Percentiles rank a stretch among this genome's conserved stretches.
These are phyloP conservation scores for Atkinsonella texensis DNA, from an alignment of 2,329 filamentous ascomycete genomes.

Conservation along the genomic window DNA sequence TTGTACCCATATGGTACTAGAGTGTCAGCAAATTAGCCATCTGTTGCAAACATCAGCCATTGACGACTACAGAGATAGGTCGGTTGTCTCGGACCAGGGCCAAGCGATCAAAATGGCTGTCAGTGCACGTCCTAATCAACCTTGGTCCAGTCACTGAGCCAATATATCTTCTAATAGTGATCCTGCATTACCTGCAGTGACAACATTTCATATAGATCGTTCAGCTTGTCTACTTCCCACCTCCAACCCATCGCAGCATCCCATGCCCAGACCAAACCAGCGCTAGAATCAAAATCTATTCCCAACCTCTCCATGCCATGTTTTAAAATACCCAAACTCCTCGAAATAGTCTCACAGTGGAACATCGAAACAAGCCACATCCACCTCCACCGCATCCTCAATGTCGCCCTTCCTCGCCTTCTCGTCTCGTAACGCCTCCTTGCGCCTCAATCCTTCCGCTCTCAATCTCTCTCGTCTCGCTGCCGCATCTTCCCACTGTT, in stretches of 20 bases:
- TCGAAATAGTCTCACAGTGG: not conserved
- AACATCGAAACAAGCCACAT: constrained; percentile 1
- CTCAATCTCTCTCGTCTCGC: constrained; percentile 42
- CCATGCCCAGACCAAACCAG: not conserved
- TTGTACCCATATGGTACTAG: not conserved
- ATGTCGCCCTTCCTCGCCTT: constrained; percentile 8
- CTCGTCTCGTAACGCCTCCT: constrained; percentile 27
- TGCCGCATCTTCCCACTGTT: constrained; percentile 43
- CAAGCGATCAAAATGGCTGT: too few relatives aligned
- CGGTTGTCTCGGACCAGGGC: too few relatives aligned
- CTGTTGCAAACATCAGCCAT: too few relatives aligned
- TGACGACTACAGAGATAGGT: too few relatives aligned
- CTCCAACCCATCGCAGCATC: not conserved
- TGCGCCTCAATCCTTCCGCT: constrained; percentile 43
- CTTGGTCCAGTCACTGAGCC: too few relatives aligned
- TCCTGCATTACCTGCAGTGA: too few relatives aligned
- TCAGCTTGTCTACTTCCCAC: not conserved
- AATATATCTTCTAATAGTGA: too few relatives aligned
- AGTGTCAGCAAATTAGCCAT: too few relatives aligned
- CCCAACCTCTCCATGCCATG: not conserved
- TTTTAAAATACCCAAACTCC: not conserved
- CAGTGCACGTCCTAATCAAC: too few relatives aligned
- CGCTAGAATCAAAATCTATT: not conserved
- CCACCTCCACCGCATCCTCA: not conserved
- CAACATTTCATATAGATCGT: too few relatives aligned